Conservation (phyloP, 768 basidiomycete genomes). For the Agaricus bisporus region DNA sequence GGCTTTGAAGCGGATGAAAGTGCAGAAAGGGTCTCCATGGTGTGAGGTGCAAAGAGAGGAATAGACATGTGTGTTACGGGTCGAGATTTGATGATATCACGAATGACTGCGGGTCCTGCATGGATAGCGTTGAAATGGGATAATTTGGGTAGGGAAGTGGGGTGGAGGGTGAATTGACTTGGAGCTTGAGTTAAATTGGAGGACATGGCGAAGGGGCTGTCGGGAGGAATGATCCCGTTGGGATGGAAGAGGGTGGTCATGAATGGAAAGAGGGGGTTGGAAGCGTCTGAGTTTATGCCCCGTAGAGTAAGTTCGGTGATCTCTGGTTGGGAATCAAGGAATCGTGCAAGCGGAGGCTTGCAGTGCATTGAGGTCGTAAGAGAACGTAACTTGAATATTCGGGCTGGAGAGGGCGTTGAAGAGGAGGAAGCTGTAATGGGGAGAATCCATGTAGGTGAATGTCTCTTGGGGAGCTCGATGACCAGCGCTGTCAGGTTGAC, state of each 20-base stretch:
- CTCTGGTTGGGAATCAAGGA: slow-evolving; percentile 43
- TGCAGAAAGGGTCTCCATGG: slow-evolving; percentile 35
- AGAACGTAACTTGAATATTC: slow-evolving; percentile 32
- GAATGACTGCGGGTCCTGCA: slow-evolving; percentile 39
- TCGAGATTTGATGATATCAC: slow-evolving; percentile 37
- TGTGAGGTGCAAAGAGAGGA: slow-evolving; percentile 40
- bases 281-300: slow-evolving; percentile 35
- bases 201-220: slow-evolving; percentile 14
- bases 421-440: slow-evolving; percentile 20
- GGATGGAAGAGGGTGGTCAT: slow-evolving; percentile 13
- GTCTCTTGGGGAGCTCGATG: slow-evolving; percentile 42
- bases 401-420: slow-evolving; percentile 17
- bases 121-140: slow-evolving; percentile 48
- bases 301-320: slow-evolving; percentile 51
- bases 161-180: slow-evolving; percentile 27
- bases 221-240: slow-evolving; percentile 13
- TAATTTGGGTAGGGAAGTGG: slow-evolving; percentile 40
- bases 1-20: slow-evolving; percentile 31
- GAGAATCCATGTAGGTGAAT: slow-evolving; percentile 39
- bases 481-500: slow-evolving; percentile 32
- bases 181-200: slow-evolving; percentile 7
- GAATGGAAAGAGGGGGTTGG: slow-evolving; percentile 17
- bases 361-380: slow-evolving; percentile 56
- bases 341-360: slow-evolving; percentile 37
- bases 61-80: slow-evolving; percentile 47